phyloP scores from a whole-genome alignment of 208 protist genomes.

The Leishmania major region DNA sequence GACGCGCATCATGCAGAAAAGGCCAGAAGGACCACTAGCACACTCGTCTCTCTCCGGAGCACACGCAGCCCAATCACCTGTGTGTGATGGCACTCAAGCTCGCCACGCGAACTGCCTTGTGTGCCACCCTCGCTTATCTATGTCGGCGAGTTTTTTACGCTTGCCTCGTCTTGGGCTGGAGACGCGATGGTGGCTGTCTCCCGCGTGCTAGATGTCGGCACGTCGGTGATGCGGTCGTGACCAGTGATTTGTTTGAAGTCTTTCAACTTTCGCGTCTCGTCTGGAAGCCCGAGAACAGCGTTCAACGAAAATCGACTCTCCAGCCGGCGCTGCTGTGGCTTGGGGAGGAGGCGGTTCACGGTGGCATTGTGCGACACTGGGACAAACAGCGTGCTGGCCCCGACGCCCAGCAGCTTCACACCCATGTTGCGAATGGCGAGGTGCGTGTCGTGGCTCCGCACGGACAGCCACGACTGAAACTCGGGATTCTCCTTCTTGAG shows the following conservation, averaged over 20 bases:
- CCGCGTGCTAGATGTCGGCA: constrained; percentile 1
- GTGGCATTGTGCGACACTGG: constrained; percentile 79
- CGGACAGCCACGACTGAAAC: constrained; percentile 88
- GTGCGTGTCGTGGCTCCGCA: constrained; percentile 74
- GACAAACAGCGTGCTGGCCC: constrained; percentile 82
- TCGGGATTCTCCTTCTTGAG: constrained; percentile 87
- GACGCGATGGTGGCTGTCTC: background rate
- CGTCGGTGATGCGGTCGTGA: constrained; percentile 30
- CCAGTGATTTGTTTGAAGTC: constrained; percentile 84
- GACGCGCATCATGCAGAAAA: background rate
- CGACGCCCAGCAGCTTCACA: constrained; percentile 83
- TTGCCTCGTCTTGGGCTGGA: background rate
- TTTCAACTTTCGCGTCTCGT: constrained; percentile 78
- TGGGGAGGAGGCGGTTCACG: constrained; percentile 86
- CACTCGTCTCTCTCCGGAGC: too few relatives aligned
- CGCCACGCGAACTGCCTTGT: background rate
- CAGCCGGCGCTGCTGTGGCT: constrained; percentile 79
- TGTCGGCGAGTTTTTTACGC: background rate
- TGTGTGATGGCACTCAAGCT: background rate
- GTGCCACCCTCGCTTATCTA: background rate
- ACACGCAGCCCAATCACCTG: too few relatives aligned
- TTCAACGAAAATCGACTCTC: constrained; percentile 80
- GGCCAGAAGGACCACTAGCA: too few relatives aligned
- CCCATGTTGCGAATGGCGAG: constrained; percentile 83
- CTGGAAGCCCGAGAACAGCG: constrained; percentile 74